These are phyloP conservation scores for Amoebophrya sp. DNA, from an alignment of 169 alveolate genomes.

Conservation along the genomic window DNA sequence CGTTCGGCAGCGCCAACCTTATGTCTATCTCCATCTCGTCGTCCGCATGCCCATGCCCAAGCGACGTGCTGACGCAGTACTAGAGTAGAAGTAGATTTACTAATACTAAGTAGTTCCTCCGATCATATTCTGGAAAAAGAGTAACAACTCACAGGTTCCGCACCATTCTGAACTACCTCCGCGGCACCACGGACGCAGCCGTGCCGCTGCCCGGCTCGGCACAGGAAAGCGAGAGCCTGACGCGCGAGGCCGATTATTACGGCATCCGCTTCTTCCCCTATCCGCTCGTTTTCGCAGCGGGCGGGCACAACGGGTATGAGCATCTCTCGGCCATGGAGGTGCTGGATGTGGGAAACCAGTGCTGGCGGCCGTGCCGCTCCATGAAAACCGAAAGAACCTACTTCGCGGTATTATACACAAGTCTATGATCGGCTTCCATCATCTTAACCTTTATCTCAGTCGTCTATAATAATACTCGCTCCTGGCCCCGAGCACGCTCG, in stretches of 20 bases:
- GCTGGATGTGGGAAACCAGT: constrained; percentile 52
- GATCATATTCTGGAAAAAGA: no score
- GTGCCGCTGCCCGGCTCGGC: constrained; percentile 17
- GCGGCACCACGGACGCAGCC: constrained; percentile 31
- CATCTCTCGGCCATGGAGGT: constrained; percentile 55
- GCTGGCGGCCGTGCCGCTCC: constrained; percentile 65
- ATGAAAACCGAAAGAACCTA: constrained; percentile 55
- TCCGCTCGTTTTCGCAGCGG: constrained; percentile 54
- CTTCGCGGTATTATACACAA: background rate
- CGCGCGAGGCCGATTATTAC: constrained; percentile 58
- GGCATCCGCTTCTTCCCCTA: constrained; percentile 61
- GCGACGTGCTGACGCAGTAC: no score
- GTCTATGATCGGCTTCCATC: no score
- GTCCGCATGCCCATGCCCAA: no score
- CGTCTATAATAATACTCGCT: background rate
- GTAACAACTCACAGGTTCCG: constrained; percentile 34
- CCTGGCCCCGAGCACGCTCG: background rate
- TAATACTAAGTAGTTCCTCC: no score
- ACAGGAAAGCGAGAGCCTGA: constrained; percentile 48
- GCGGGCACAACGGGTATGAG: constrained; percentile 64
- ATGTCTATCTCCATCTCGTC: no score
- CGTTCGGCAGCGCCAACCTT: no score
- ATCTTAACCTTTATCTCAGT: background rate
- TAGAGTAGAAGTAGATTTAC: no score
- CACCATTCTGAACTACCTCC: constrained; percentile 53